Base-by-base conservation (phyloP, 2,329 filamentous ascomycete genomes). In the Chaetomium sp. region DNA sequence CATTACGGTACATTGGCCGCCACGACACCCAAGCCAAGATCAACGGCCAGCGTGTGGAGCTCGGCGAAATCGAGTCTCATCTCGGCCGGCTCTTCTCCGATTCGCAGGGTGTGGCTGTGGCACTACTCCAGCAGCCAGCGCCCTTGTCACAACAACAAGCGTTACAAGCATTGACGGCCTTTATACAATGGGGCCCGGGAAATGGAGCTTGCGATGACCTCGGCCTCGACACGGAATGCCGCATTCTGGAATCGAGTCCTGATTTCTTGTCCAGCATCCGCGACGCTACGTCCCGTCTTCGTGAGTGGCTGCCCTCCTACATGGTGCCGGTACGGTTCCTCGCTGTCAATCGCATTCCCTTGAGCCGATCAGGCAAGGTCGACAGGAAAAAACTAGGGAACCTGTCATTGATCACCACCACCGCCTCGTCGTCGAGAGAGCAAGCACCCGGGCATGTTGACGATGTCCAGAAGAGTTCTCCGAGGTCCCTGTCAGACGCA, bases 11-110 rank as follows among this genome's bases (percentile, higher is more conserved):
- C 37, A 53, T 79, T 19, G 78, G 78, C 10, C 72, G 82, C 12
- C 80, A 80, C 57, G 81, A 85, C 59, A 73, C 79, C 6, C 81
- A 84, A 62, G 72, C 84, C 45, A 85, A 85, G 63, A 67, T 85
- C 7, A 74, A 76, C 12, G 85, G 84, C n/a, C 82, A 77, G 54
- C 68, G 80, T 32, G 71, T 82, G 46, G 84, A 80, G 66, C 71
- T 79, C 1, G 76, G 71, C 8, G 77, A 76, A 64, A 76, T 76
- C 53, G 80, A 74, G 66, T 71, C 36, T 43, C 41, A 43, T 43
- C 41, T 43, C 41, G 41, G 41, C 41, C 41, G 41, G 41, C 14
- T 43, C 41, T 43, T 43, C 41, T 43, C 41, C 7, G 41, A 43
- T 43, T 43, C 41, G 41, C 41, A 43, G 41, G 32, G 41, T 27